Evolutionary conservation across 108 stramenopile species (phyloP).

Genomic region (Phaeodactylum tricornutum): DNA sequence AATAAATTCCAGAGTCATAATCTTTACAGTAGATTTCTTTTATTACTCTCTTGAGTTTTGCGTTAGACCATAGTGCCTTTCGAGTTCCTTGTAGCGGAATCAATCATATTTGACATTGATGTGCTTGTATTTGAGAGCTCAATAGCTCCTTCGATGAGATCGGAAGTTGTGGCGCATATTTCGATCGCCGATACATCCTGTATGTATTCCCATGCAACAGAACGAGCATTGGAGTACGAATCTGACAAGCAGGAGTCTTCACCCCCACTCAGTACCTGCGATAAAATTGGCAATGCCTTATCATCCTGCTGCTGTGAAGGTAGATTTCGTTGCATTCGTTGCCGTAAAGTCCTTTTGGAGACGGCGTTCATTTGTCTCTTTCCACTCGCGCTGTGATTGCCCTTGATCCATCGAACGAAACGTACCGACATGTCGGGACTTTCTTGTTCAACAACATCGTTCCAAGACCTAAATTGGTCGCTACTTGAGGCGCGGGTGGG

Average conservation of each 20-base stretch:
- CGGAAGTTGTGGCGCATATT: background rate
- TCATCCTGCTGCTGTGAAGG: too few relatives aligned
- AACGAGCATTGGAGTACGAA: background rate
- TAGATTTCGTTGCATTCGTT: too few relatives aligned
- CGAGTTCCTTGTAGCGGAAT: background rate
- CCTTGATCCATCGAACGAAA: too few relatives aligned
- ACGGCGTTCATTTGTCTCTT: too few relatives aligned
- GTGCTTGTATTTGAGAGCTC: background rate
- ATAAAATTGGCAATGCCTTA: too few relatives aligned
- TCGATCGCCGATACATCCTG: background rate
- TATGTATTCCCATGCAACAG: background rate
- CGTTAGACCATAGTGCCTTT: background rate
- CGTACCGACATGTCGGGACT: too few relatives aligned
- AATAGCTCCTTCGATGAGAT: background rate
- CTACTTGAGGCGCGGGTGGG: background rate
- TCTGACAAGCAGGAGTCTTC: background rate
- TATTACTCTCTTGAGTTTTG: background rate
- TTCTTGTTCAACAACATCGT: background rate
- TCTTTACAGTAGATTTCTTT: too few relatives aligned
- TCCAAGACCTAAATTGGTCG: slow-evolving; percentile 1
- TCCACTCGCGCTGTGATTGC: too few relatives aligned
- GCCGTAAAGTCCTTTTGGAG: too few relatives aligned
- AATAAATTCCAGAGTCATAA: slow-evolving; percentile 1
- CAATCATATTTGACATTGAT: background rate
- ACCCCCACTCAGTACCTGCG: background rate